phyloP scores from a whole-genome alignment of 2,329 filamentous ascomycete genomes.

The Exophiala bonariae region DNA sequence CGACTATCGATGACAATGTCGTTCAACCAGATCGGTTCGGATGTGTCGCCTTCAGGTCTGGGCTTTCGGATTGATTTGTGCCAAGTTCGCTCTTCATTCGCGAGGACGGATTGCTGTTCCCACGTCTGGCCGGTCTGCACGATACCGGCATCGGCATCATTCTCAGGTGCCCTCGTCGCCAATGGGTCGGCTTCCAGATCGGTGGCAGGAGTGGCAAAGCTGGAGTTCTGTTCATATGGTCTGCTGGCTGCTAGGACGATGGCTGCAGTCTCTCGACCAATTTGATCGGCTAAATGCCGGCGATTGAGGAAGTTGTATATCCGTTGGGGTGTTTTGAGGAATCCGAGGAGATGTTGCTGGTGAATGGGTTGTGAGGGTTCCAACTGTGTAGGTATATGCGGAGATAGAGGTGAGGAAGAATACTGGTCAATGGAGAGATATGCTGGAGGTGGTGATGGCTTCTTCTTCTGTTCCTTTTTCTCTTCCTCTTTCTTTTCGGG shows the following conservation, averaged over 20 bases:
- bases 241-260: conserved; percentile 63
- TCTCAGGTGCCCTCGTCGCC: conserved; percentile 50
- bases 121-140: conserved; percentile 40
- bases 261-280: conserved; percentile 84
- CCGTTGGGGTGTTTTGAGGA: conserved; percentile 83
- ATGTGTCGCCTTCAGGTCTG: conserved; percentile 49
- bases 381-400: conserved; percentile 68
- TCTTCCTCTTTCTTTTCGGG: conserved; percentile 47
- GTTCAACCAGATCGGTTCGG: conserved; percentile 74
- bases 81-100: conserved; percentile 77
- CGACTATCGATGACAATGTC: conserved; percentile 74
- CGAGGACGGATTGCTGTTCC: conserved; percentile 67
- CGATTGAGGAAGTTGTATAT: conserved; percentile 83
- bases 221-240: conserved; percentile 39
- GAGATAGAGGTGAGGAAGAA: conserved; percentile 62
- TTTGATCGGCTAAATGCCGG: conserved; percentile 78
- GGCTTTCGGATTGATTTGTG: conserved; percentile 72
- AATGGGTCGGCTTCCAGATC: conserved; percentile 22
- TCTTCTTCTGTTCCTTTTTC: conserved; percentile 49
- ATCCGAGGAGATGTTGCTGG: conserved; percentile 89
- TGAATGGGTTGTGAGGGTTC: conserved; percentile 70
- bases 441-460: conserved; percentile 64
- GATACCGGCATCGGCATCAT: conserved; percentile 33
- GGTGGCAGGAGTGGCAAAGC: conserved; percentile 21
- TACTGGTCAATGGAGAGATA: conserved; percentile 77